Evolutionary conservation across 106 monocot genomes (phyloP).

Genomic region (Posidonia australis): DNA sequence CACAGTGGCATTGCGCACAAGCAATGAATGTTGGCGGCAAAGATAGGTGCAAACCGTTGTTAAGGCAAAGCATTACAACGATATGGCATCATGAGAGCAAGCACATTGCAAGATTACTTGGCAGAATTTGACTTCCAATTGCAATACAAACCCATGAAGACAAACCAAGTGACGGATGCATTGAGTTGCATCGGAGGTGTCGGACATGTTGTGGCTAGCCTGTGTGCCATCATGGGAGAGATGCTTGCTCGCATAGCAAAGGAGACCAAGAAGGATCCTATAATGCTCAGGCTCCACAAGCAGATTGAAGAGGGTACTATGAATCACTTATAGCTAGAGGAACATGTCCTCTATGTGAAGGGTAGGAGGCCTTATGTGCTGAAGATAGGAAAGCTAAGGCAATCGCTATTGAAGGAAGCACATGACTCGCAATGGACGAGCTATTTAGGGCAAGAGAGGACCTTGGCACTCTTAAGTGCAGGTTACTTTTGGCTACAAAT

Average conservation of each 20-base stretch:
- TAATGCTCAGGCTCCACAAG: no score
- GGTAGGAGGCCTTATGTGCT: not conserved
- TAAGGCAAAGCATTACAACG: no score
- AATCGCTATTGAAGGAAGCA: not conserved
- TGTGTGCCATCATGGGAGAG: no score
- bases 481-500: not conserved
- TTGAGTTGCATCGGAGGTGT: no score
- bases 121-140: not conserved
- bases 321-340: not conserved
- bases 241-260: no score
- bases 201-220: no score
- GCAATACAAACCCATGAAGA: not conserved
- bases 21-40: no score
- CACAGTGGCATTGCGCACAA: no score
- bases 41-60: no score
- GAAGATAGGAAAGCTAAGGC: not conserved
- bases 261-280: no score
- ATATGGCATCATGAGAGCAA: no score
- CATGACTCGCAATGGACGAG: not conserved
- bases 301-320: no score
- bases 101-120: not conserved
- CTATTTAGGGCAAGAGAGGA: not conserved
- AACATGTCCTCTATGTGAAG: not conserved
- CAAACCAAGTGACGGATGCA: not conserved
- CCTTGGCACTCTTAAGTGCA: not conserved